Evolutionary conservation across 2,329 filamentous ascomycete genomes (phyloP).

Genomic region (Drechslerella coelobrocha): DNA sequence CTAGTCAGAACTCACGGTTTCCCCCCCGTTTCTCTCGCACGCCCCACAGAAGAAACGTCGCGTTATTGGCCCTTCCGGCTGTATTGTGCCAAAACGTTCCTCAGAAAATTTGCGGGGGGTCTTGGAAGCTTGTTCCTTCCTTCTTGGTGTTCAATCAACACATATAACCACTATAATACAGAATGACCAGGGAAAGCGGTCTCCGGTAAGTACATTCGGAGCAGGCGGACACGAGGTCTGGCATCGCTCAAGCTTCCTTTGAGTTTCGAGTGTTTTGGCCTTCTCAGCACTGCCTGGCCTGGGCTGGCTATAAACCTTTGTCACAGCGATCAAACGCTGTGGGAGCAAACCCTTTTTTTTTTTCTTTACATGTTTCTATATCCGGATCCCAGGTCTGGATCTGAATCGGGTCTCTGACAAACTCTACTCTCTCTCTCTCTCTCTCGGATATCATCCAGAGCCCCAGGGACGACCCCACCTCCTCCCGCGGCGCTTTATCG

Average conservation of each 20-base stretch:
- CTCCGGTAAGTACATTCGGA: slow-evolving; percentile 30
- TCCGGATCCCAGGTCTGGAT: slow-evolving; percentile 21
- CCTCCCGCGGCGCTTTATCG: slow-evolving; percentile 31
- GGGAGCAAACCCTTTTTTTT: not conserved
- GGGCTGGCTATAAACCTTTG: not conserved
- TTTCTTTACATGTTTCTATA: slow-evolving; percentile 12
- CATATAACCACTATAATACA: slow-evolving; percentile 20
- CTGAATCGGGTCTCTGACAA: slow-evolving; percentile 49
- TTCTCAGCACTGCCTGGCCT: not conserved
- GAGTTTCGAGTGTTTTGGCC: slow-evolving; percentile 30
- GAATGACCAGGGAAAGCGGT: slow-evolving; percentile 41
- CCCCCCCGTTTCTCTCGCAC: slow-evolving; percentile 7
- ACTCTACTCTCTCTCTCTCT: slow-evolving; percentile 11
- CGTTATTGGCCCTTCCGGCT: too few species aligned
- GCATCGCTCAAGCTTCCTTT: slow-evolving; percentile 13
- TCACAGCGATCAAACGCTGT: slow-evolving; percentile 1
- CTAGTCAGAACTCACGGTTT: not conserved
- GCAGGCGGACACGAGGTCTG: slow-evolving; percentile 28
- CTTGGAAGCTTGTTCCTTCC: slow-evolving; percentile 43
- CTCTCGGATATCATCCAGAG: slow-evolving; percentile 45
- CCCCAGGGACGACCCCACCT: slow-evolving; percentile 45
- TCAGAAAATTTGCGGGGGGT: slow-evolving; percentile 33
- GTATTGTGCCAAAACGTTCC: slow-evolving; percentile 24
- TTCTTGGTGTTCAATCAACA: slow-evolving; percentile 33
- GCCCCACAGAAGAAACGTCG: too few species aligned